A percentile compares a stretch with the other conserved stretches of the same genome.
Conservation (phyloP, 192 early-diverging fungal species). For the Lobulomyces angularis region DNA sequence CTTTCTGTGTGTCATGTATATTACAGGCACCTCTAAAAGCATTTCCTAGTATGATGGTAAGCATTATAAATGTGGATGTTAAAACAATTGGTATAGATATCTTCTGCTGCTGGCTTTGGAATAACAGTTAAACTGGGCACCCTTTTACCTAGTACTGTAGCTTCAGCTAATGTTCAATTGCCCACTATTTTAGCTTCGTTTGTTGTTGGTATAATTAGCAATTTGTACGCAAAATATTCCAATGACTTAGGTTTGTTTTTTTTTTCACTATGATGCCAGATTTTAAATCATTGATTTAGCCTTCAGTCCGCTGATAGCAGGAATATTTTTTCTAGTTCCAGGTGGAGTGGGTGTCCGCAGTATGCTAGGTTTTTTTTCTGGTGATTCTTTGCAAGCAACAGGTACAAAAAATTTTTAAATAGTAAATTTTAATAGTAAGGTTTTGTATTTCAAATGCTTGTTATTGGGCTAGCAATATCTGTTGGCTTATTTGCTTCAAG, state of each 20-base stretch:
- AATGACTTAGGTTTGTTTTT: constrained; percentile 56
- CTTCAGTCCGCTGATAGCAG: constrained; percentile 70
- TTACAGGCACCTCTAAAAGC: no score
- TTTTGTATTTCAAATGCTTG: constrained; percentile 32
- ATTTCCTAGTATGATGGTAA: no score
- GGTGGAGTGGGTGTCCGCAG: constrained; percentile 61
- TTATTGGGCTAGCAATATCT: constrained; percentile 33
- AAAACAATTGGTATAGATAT: no score
- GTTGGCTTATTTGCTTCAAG: constrained; percentile 32
- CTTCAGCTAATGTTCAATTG: no score
- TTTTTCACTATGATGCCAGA: no score
- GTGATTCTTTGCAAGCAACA: neutral
- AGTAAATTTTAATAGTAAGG: constrained; percentile 10
- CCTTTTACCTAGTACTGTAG: no score
- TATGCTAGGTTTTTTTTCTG: constrained; percentile 47
- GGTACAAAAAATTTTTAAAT: neutral
- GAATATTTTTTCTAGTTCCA: constrained; percentile 70
- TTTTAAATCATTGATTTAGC: no score
- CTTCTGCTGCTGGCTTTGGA: no score
- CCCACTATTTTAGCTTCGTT: no score
- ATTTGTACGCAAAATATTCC: constrained; percentile 61
- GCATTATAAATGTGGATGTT: no score
- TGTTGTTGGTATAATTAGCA: constrained; percentile 65
- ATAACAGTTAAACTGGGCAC: no score
- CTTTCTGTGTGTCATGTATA: no score